Percentiles rank a stretch among this genome's conserved stretches.
phyloP scores from a whole-genome alignment of 345 rosid genomes.

The Eucalyptus pauciflora region DNA sequence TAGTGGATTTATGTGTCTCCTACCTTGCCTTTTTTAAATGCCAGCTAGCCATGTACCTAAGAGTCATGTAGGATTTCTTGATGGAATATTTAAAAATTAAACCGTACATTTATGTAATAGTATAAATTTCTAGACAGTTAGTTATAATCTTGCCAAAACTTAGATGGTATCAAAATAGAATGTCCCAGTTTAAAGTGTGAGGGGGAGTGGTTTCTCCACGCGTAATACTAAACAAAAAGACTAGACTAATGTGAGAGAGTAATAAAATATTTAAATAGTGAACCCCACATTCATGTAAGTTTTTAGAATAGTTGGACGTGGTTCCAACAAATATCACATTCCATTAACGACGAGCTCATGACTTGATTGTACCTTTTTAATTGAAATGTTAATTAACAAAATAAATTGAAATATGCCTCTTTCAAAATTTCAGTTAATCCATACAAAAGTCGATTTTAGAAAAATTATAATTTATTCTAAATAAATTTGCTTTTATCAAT shows the following conservation, averaged over 20 bases:
- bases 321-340: background rate
- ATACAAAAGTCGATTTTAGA: background rate
- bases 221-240: too few relatives aligned
- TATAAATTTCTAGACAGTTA: too few relatives aligned
- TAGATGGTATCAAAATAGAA: background rate
- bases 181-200: background rate
- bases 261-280: too few relatives aligned
- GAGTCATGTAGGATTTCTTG: background rate
- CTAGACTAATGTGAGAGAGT: background rate
- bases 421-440: background rate
- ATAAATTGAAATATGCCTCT: background rate
- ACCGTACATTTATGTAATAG: background rate
- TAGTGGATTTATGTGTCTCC: background rate
- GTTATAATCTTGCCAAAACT: background rate
- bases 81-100: too few relatives aligned
- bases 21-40: background rate
- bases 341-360: background rate
- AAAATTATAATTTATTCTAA: background rate
- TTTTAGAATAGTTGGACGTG: background rate
- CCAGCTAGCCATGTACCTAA: background rate
- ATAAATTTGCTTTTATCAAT: background rate
- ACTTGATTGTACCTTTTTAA: background rate
- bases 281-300: background rate
- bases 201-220: background rate
- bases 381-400: background rate